Conservation (phyloP, 352 stramenopile species). For the Pythium angustatum region DNA sequence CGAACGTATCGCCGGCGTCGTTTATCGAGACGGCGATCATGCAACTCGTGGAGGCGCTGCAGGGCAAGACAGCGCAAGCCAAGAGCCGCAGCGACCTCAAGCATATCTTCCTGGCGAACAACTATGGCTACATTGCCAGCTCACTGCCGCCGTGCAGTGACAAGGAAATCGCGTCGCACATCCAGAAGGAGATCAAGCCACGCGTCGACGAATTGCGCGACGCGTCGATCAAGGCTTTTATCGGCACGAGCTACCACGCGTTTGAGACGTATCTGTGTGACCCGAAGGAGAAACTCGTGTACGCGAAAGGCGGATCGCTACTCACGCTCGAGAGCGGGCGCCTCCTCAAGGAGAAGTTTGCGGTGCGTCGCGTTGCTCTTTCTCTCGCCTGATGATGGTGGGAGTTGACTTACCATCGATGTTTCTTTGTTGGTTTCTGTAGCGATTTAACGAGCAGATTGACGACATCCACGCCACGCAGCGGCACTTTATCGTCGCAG, state of each 20-base stretch:
- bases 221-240: constrained; percentile 81
- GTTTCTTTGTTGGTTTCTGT: no score
- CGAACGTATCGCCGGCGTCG: constrained; percentile 43
- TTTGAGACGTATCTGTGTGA: constrained; percentile 74
- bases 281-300: constrained; percentile 85
- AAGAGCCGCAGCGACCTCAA: constrained; percentile 64
- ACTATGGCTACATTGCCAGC: constrained; percentile 89
- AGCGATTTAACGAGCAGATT: constrained; percentile 77
- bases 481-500: constrained; percentile 82
- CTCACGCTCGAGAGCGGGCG: constrained; percentile 90
- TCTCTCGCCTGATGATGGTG: no score
- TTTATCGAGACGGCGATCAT: constrained; percentile 69
- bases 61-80: constrained; percentile 48
- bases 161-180: constrained; percentile 48
- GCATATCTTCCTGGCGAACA: constrained; percentile 94
- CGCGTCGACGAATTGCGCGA: constrained; percentile 83
- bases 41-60: constrained; percentile 65
- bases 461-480: constrained; percentile 71
- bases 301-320: constrained; percentile 77
- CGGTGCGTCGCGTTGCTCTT: constrained; percentile 44
- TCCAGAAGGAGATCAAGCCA: constrained; percentile 76
- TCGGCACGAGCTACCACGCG: constrained; percentile 70
- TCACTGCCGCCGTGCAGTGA: constrained; percentile 68
- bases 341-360: constrained; percentile 92
- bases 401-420: no score